A percentile compares a stretch with the other conserved stretches of the same genome.
Conservation (phyloP, 2,329 filamentous ascomycete genomes). For the Xylariaceae sp. region DNA sequence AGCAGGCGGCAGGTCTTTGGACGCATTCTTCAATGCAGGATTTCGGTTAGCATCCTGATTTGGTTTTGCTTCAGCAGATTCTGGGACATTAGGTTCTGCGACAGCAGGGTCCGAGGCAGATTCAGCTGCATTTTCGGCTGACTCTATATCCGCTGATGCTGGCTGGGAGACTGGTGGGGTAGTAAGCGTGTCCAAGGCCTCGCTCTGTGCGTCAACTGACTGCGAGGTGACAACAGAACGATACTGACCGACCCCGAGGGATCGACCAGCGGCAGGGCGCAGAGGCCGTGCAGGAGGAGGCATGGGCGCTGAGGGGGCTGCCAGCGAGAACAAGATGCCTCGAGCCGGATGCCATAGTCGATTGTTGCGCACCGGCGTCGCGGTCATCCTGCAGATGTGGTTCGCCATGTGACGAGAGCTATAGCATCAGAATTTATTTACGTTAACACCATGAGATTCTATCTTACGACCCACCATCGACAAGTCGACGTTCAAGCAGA, state of each 20-base stretch:
- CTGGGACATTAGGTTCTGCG: neutral
- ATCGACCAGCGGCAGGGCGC: slow-evolving; percentile 5
- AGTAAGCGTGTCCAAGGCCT: neutral
- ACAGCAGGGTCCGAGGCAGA: neutral
- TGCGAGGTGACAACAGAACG: slow-evolving; percentile 4
- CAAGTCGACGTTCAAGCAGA: neutral
- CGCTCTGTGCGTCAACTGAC: neutral
- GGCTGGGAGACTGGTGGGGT: neutral
- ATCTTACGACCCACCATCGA: too few relatives aligned
- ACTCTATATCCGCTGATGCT: neutral
- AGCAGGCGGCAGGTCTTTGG: slow-evolving; percentile 35
- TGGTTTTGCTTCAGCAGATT: neutral
- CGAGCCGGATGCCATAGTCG: slow-evolving; percentile 33
- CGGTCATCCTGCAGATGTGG: slow-evolving; percentile 22
- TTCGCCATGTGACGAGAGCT: slow-evolving; percentile 14
- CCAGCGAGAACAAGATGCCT: slow-evolving; percentile 32
- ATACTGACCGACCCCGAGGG: neutral
- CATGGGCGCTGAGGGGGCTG: slow-evolving; percentile 14
- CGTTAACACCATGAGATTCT: neutral
- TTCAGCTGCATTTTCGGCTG: neutral
- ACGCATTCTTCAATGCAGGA: slow-evolving; percentile 19
- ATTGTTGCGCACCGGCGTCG: slow-evolving; percentile 25
- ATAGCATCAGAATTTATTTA: neutral
- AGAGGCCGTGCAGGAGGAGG: slow-evolving; percentile 15
- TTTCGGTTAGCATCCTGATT: neutral